A percentile compares a stretch with the other conserved stretches of the same genome.
These are phyloP conservation scores for Adansonia digitata DNA, from an alignment of 345 rosid genomes.

Conservation along the genomic window DNA sequence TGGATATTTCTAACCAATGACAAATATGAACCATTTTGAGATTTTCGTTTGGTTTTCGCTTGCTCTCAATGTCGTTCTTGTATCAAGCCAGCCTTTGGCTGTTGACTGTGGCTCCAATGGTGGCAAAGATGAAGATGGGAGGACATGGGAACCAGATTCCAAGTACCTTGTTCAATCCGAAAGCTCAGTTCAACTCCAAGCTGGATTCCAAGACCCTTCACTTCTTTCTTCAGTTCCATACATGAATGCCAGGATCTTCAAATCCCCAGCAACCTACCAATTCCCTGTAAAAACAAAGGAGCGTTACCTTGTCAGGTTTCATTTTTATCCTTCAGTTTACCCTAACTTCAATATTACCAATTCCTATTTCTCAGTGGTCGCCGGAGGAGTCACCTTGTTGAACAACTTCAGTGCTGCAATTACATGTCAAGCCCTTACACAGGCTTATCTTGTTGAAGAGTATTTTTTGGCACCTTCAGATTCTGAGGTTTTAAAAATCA, in stretches of 20 bases:
- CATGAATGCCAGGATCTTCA: slow-evolving; percentile 71
- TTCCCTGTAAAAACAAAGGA: slow-evolving; percentile 38
- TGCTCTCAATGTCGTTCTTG: slow-evolving; percentile 21
- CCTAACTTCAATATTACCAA: slow-evolving; percentile 36
- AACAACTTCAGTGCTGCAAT: slow-evolving; percentile 69
- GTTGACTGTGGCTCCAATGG: slow-evolving; percentile 56
- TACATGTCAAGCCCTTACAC: slow-evolving; percentile 66
- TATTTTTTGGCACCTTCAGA: slow-evolving; percentile 46
- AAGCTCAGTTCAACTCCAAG: slow-evolving; percentile 32
- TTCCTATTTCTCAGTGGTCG: slow-evolving; percentile 56
- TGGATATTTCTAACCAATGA: neutral
- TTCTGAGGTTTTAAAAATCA: slow-evolving; percentile 33
- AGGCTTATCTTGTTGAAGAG: slow-evolving; percentile 61
- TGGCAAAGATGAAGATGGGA: slow-evolving; percentile 54
- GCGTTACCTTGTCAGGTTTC: slow-evolving; percentile 48
- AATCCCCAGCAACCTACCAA: slow-evolving; percentile 44
- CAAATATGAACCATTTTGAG: neutral
- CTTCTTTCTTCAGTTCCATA: slow-evolving; percentile 57
- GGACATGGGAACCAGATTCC: slow-evolving; percentile 59
- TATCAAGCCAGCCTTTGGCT: slow-evolving; percentile 22
- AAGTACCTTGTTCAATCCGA: slow-evolving; percentile 37
- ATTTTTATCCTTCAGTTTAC: slow-evolving; percentile 67
- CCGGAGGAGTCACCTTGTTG: slow-evolving; percentile 49
- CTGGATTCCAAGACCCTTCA: slow-evolving; percentile 66
- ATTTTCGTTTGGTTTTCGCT: slow-evolving; percentile 25